Base-by-base conservation (phyloP, 1,139 yeast genomes). In the Arxiozyma heterogenica region DNA sequence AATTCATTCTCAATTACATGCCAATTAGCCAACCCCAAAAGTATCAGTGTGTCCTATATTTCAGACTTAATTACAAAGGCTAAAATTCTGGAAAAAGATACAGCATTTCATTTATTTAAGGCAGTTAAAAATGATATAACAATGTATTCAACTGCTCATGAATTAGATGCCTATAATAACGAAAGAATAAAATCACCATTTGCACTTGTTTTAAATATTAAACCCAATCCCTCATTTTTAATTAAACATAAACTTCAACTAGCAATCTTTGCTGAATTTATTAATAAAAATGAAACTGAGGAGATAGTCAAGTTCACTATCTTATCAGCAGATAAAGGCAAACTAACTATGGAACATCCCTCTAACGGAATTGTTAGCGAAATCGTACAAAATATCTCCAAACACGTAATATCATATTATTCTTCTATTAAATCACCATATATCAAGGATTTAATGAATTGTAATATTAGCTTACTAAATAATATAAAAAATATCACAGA, bases 81-180 rank as follows among this genome's bases (percentile, higher is more conserved):
- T 0, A 83, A 81, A 59, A 82, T 91, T 41, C 72, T 90, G 54
- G 82, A 83, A 65, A 91, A 91, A 64, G 78, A 83, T 2, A 86
- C 89, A 53, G 91, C 96, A 3, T 89, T 91, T 69, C 97, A 91
- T 71, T 72, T 91, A 41, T 91, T 91, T 73, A 82, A 79, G 61
- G 63, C 67, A 48, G 47, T 41, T 4, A 60, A 64, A 11, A 72
- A 74, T 49, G 75, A 74, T n/a, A 66, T 82, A 25, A 74, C 77
- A 6, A 65, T 85, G 0, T 90, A 82, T 67, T 83, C 86, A 18
- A 83, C 95, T 0, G 97, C 96, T 1, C 96, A 91, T 64, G 94
- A 85, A 60, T 62, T 74, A 4, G 68, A 74, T 1, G 76, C 80
- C 1, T 90, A 89, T 63, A 68, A 69, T 15, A 70, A 70, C 9